Conservation (phyloP, 2,329 filamentous ascomycete species). For the Chaetomium globosum region DNA sequence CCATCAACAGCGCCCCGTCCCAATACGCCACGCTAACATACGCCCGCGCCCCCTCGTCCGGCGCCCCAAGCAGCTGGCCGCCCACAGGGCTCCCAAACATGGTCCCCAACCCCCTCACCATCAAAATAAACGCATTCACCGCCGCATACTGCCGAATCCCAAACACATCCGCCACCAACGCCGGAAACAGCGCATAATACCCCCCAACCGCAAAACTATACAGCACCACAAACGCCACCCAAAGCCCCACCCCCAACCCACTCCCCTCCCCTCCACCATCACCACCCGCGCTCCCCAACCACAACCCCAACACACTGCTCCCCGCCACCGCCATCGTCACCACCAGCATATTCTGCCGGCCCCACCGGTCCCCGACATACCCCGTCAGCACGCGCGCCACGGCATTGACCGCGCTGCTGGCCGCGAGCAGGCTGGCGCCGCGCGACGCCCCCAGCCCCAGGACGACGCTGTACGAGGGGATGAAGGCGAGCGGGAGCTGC, state of each 20-base stretch:
- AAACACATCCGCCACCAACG: conserved; percentile 52
- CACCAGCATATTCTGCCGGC: conserved; percentile 52
- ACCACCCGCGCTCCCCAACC: conserved; percentile 41
- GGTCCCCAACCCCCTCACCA: conserved; percentile 48
- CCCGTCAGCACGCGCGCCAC: conserved; percentile 49
- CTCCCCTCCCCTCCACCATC: neutral
- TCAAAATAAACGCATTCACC: conserved; percentile 52
- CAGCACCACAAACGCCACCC: conserved; percentile 48
- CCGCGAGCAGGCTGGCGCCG: conserved; percentile 50
- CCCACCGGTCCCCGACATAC: conserved; percentile 50
- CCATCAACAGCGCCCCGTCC: conserved; percentile 47
- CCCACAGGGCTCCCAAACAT: conserved; percentile 51
- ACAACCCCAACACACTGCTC: conserved; percentile 45
- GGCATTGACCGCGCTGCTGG: conserved; percentile 51
- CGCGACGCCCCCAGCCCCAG: conserved; percentile 47
- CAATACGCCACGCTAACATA: conserved; percentile 47
- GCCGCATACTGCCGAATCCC: conserved; percentile 51
- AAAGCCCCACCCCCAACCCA: conserved; percentile 35
- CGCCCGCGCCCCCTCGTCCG: conserved; percentile 39
- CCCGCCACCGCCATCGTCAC: conserved; percentile 46
- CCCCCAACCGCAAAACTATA: conserved; percentile 50
- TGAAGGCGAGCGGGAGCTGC: conserved; percentile 51
- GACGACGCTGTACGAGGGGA: conserved; percentile 51
- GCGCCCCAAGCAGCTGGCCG: conserved; percentile 45
- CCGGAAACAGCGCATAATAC: conserved; percentile 51